These are phyloP conservation scores for Chaetomiaceae sp. DNA, from an alignment of 2,329 filamentous ascomycete genomes.

Conservation along the genomic window DNA sequence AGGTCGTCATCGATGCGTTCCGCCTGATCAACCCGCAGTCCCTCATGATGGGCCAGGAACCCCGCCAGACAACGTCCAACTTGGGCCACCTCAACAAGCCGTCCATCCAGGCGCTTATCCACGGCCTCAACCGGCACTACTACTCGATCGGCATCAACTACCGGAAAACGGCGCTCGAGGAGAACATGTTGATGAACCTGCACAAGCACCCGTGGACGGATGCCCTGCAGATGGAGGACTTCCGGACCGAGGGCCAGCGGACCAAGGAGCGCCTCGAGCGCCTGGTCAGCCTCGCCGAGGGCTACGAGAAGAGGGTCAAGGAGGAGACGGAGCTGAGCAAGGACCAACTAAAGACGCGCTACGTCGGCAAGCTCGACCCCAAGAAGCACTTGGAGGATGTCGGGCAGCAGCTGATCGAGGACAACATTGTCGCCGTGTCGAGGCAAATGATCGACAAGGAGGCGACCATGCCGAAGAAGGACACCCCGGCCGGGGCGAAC, in stretches of 20 bases:
- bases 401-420: constrained; percentile 93
- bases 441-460: constrained; percentile 99
- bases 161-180: constrained; percentile 92
- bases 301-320: constrained; percentile 98
- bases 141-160: constrained; percentile 99
- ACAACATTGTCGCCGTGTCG: constrained; percentile 98
- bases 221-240: constrained; percentile 94
- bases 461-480: constrained; percentile 79
- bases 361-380: constrained; percentile 96
- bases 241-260: constrained; percentile 73
- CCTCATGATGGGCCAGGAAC: constrained; percentile 96
- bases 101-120: constrained; percentile 98
- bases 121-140: constrained; percentile 97
- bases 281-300: constrained; percentile 84
- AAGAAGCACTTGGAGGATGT: constrained; percentile 99
- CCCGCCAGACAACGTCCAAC: constrained; percentile 95
- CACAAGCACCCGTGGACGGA: constrained; percentile 99
- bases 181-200: constrained; percentile 99
- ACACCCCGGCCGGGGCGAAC: constrained; percentile 44
- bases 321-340: constrained; percentile 97
- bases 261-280: constrained; percentile 87
- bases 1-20: constrained; percentile 99
- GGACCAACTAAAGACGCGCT: constrained; percentile 97
- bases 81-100: constrained; percentile 98
- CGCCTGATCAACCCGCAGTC: constrained; percentile 97